Base-by-base conservation (phyloP, 345 rosid species). In the Excoecaria cochinchinensis region DNA sequence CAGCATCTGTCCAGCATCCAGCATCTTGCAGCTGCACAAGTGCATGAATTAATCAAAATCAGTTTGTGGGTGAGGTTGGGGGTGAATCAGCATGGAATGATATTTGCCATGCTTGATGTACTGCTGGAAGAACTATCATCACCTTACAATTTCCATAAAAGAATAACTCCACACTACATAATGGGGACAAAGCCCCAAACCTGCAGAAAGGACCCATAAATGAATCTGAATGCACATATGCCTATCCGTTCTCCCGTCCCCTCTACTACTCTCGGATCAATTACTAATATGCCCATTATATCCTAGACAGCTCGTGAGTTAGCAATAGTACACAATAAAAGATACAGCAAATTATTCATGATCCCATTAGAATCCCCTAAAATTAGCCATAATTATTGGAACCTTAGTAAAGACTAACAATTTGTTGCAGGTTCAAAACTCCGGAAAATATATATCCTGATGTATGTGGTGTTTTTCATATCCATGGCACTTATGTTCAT, bases 1-100 rank as follows among this genome's bases (percentile, higher is more conserved):
- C 98, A 77, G 99, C 99, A 82, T 95, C 99, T 0, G 97, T 95
- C 99, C 99, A 95, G 79, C 91, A 87, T 69, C 99, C 99, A 69
- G 99, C 95, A 90, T 95, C 99, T 91, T 95, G 99, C 4, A 95
- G 86, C 99, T 92, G 80, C 64, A 76, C 55, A 71, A 71, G 63
- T 46, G 11, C 17, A 74, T 50, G 13, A n/a, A 21, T 11, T 55
- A 8, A 50, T 42, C 39, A 38, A 72, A 8, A 50, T 42, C 39
- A 38, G 75, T 59, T 56, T 56, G 60, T 19, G 60, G 60, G 21
- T 1, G n/a, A n/a, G 6, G n/a, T 9, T 7, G 61, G 52, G 0
- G 36, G 8, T 24, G 31, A 15, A 8, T 13, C 46, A 36, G 15
- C 22, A n/a, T 38, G 47, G 47, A 13, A 39, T 42, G 51, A 15